phyloP scores from a whole-genome alignment of 768 basidiomycete genomes.

The Tylopilus vinaceipallidus region DNA sequence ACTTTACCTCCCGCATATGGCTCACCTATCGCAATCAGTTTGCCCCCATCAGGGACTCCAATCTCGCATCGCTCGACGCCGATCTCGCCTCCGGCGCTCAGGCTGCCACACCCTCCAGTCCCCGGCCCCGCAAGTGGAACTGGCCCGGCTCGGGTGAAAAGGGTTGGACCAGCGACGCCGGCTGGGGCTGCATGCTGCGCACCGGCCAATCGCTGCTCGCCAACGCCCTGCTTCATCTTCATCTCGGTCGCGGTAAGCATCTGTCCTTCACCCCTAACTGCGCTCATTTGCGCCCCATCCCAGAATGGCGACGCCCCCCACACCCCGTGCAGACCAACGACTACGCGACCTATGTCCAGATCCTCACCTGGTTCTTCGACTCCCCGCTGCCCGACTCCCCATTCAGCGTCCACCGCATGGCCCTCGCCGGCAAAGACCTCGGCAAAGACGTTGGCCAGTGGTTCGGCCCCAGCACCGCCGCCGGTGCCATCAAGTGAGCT shows the following conservation, averaged over 20 bases:
- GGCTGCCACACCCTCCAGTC: slow-evolving; percentile 39
- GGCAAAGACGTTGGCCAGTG: slow-evolving; percentile 96
- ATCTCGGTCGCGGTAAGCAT: slow-evolving; percentile 66
- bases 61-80: slow-evolving; percentile 42
- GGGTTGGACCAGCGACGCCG: slow-evolving; percentile 81
- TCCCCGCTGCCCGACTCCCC: slow-evolving; percentile 80
- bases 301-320: slow-evolving; percentile 85
- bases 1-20: slow-evolving; percentile 88
- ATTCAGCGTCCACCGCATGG: slow-evolving; percentile 96
- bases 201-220: slow-evolving; percentile 85
- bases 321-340: slow-evolving; percentile 54
- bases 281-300: slow-evolving; percentile 8
- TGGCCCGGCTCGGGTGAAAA: slow-evolving; percentile 66
- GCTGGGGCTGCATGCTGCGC: slow-evolving; percentile 91
- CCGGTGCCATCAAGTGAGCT: slow-evolving; percentile 86
- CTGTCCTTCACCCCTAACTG: slow-evolving; percentile 2
- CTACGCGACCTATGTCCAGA: slow-evolving; percentile 86
- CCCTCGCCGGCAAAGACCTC: slow-evolving; percentile 88
- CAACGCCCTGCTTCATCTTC: slow-evolving; percentile 71
- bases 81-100: slow-evolving; percentile 31
- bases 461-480: slow-evolving; percentile 98
- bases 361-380: slow-evolving; percentile 94
- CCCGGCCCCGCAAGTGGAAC: slow-evolving; percentile 54
- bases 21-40: slow-evolving; percentile 92
- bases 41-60: slow-evolving; percentile 68